Evolutionary conservation across 1,284 basidiomycete genomes (phyloP).

Genomic region (Fistulina hepatica): DNA sequence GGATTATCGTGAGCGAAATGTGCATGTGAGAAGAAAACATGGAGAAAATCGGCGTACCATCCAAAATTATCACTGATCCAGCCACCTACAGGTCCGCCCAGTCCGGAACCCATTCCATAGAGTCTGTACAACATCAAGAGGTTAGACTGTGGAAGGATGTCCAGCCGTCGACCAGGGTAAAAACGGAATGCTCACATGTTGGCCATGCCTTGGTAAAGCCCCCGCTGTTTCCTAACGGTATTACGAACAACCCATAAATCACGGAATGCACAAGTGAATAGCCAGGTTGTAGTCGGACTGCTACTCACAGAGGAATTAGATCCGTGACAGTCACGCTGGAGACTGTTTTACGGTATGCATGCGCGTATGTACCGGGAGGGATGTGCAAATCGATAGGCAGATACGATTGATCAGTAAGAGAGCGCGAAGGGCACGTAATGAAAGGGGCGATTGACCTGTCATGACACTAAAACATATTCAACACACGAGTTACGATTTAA

Average conservation of each 20-base stretch:
- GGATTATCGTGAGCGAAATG: constrained; percentile 14
- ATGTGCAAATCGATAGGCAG: constrained; percentile 14
- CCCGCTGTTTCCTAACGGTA: constrained; percentile 77
- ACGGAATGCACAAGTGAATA: constrained; percentile 6
- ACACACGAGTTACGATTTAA: constrained; percentile 4
- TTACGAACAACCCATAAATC: no score
- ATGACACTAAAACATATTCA: constrained; percentile 44
- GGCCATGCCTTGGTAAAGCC: constrained; percentile 81
- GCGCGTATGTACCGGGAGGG: no score
- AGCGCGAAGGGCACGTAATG: constrained; percentile 1
- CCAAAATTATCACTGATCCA: constrained; percentile 76
- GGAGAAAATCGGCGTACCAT: constrained; percentile 43
- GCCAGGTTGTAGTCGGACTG: constrained; percentile 4
- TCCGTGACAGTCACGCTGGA: constrained; percentile 69
- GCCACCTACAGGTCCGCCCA: constrained; percentile 87
- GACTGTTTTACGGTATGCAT: no score
- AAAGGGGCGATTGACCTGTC: constrained; percentile 40
- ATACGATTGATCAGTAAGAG: constrained; percentile 4
- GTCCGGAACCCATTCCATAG: constrained; percentile 65
- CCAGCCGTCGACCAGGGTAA: constrained; percentile 9
- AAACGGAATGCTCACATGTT: constrained; percentile 52
- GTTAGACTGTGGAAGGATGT: constrained; percentile 9
- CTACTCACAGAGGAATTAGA: constrained; percentile 67
- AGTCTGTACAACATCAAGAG: constrained; percentile 37
- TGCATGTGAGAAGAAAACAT: constrained; percentile 7